phyloP scores from a whole-genome alignment of 2,329 filamentous ascomycete species.

The Hypocrella siamensis region DNA sequence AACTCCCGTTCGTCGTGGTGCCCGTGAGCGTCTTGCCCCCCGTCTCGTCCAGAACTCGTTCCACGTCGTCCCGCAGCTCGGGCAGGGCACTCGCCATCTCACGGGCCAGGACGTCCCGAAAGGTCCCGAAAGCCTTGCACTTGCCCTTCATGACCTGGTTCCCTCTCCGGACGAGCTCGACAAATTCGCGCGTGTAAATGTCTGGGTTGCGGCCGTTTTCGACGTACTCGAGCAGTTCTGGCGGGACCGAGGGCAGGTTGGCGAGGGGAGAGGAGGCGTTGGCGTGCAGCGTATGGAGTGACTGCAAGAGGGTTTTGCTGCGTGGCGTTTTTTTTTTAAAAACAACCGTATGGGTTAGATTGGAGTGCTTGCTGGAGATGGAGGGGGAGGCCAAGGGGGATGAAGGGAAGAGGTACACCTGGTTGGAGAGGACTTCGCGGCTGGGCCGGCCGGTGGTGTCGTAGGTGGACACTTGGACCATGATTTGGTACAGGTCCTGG shows the following conservation, averaged over 20 bases:
- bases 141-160: slow-evolving; percentile 56
- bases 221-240: slow-evolving; percentile 51
- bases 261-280: slow-evolving; percentile 22
- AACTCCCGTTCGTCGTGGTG: background rate
- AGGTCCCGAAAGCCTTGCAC: slow-evolving; percentile 40
- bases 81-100: slow-evolving; percentile 43
- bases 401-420: slow-evolving; percentile 25
- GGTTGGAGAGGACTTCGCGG: slow-evolving; percentile 37
- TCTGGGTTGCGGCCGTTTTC: slow-evolving; percentile 58
- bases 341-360: background rate
- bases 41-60: slow-evolving; percentile 31
- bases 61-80: slow-evolving; percentile 39
- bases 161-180: slow-evolving; percentile 48
- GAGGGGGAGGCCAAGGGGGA: background rate
- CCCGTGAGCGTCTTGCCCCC: slow-evolving; percentile 12
- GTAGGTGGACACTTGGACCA: slow-evolving; percentile 47
- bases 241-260: slow-evolving; percentile 36
- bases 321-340: background rate
- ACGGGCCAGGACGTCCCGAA: slow-evolving; percentile 45
- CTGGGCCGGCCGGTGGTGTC: slow-evolving; percentile 35
- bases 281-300: slow-evolving; percentile 22
- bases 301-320: slow-evolving; percentile 23
- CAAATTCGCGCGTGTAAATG: slow-evolving; percentile 60
- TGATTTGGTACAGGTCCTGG: slow-evolving; percentile 46
- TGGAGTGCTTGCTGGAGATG: background rate